Base-by-base conservation (phyloP, 768 basidiomycete genomes). In the Lactarius sp. region DNA sequence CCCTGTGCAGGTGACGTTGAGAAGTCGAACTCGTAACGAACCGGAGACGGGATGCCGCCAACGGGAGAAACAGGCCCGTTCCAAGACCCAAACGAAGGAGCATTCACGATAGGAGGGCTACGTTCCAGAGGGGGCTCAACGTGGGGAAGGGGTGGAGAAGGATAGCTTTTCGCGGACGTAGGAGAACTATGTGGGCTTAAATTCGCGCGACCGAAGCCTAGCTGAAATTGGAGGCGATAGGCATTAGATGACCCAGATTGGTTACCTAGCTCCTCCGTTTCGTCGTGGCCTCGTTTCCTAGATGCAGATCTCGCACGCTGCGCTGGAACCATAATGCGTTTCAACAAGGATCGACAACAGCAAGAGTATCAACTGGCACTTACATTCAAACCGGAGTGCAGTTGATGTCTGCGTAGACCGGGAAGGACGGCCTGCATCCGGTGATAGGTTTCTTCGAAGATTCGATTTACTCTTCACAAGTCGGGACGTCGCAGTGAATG, bases 101-200 rank as follows among this genome's bases (percentile, higher is more conserved):
- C 75, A 4, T 80, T 71, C 47, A 80, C 73, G 59, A 83, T 73
- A 47, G 77, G 80, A n/a, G 87, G 82, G 69, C 83, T 84, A 13
- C 79, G 75, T 65, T 88, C 85, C 62, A 78, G 77, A 2, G 78
- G 72, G 31, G 79, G 73, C 60, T 84, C 84, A 46, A 78, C 69
- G 13, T 75, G 76, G 27, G 84, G 76, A 71, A 82, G 83, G 6
- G 84, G 76, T 16, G 89, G 89, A 3, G 89, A 91, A 3, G 89
- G 87, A 33, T 87, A 75, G 72, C 75, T 71, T 66, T 86, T 85
- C 14, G 78, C 82, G 13, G 89, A 92, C 2, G 83, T 83, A 1
- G 89, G 89, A 14, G 89, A 92, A 71, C 89, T 87, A 68, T 89
- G 88, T 8, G 85, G 79, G 70, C 87, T 90, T 10, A 81, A 75